phyloP scores from a whole-genome alignment of 495 filamentous ascomycete species.

The Penicillium coprophilum region DNA sequence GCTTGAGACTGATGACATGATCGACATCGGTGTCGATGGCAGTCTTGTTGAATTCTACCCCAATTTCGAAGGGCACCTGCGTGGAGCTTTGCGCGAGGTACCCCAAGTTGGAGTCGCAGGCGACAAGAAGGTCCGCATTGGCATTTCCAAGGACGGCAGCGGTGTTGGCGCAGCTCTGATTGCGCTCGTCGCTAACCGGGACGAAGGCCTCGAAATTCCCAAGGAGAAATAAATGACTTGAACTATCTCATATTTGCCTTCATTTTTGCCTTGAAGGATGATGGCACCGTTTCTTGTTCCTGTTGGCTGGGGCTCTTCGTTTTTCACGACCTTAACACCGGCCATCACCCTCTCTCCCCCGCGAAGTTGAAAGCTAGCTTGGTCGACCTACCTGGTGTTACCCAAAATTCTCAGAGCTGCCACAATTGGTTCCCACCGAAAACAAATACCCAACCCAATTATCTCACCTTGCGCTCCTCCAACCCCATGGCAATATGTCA shows the following conservation, averaged over 20 bases:
- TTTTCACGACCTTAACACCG: not conserved
- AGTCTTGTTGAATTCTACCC: slow-evolving; percentile 91
- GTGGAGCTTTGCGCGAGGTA: slow-evolving; percentile 69
- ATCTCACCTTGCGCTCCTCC: slow-evolving; percentile 5
- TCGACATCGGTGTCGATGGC: slow-evolving; percentile 91
- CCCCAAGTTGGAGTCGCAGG: slow-evolving; percentile 68
- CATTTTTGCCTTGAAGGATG: not conserved
- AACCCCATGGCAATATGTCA: slow-evolving; percentile 5
- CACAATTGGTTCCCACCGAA: not conserved
- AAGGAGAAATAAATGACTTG: slow-evolving; percentile 12
- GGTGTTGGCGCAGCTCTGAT: slow-evolving; percentile 92
- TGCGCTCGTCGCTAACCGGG: slow-evolving; percentile 65
- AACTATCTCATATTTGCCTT: slow-evolving; percentile 1
- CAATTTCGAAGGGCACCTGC: slow-evolving; percentile 75
- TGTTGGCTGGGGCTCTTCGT: not conserved
- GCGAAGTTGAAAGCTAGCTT: not conserved
- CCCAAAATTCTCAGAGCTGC: slow-evolving; percentile 1
- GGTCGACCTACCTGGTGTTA: not conserved
- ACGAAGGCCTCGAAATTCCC: slow-evolving; percentile 25
- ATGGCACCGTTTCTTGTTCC: not conserved
- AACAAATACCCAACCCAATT: not conserved
- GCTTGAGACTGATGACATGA: slow-evolving; percentile 59
- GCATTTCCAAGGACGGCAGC: slow-evolving; percentile 90
- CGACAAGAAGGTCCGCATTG: slow-evolving; percentile 80
- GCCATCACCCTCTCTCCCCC: not conserved